Conservation (phyloP, 345 rosid genomes). For the Brassica nigra region DNA sequence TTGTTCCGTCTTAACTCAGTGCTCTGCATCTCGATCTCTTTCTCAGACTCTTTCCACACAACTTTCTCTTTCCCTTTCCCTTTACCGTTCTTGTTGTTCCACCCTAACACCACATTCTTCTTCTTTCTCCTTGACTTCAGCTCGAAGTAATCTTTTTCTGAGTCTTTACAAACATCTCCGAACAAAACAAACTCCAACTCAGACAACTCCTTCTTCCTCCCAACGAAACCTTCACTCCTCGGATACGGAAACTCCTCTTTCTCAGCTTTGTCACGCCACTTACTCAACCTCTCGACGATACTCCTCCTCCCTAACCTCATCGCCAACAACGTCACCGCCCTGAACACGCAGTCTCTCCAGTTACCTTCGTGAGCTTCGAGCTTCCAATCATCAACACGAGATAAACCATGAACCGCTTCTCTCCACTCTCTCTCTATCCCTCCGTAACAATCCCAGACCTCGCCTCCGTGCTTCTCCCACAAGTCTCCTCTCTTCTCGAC, state of each 20-base stretch:
- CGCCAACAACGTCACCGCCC: conserved; percentile 72
- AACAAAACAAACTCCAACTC: conserved; percentile 87
- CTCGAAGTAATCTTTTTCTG: conserved; percentile 81
- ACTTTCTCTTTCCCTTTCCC: conserved; percentile 86
- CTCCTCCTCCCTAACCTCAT: conserved; percentile 88
- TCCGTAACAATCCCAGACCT: conserved; percentile 77
- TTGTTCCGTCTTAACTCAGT: conserved; percentile 46
- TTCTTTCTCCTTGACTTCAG: conserved; percentile 68
- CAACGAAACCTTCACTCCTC: conserved; percentile 73
- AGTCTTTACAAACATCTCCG: conserved; percentile 79
- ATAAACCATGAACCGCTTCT: conserved; percentile 74
- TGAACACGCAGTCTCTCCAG: conserved; percentile 88
- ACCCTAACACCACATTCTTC: conserved; percentile 69
- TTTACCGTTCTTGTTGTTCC: conserved; percentile 58
- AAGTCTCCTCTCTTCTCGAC: conserved; percentile 91
- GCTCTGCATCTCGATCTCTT: conserved; percentile 89
- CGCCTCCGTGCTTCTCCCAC: conserved; percentile 96
- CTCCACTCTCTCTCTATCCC: conserved; percentile 95
- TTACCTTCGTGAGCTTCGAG: conserved; percentile 87
- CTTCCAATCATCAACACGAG: conserved; percentile 83
- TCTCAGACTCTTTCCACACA: conserved; percentile 93
- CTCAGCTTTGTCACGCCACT: conserved; percentile 83
- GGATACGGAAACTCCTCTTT: conserved; percentile 91
- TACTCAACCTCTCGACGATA: conserved; percentile 70
- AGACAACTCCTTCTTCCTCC: conserved; percentile 86